phyloP scores from a whole-genome alignment of 352 stramenopile species.

The Pythium vanterpoolii region DNA sequence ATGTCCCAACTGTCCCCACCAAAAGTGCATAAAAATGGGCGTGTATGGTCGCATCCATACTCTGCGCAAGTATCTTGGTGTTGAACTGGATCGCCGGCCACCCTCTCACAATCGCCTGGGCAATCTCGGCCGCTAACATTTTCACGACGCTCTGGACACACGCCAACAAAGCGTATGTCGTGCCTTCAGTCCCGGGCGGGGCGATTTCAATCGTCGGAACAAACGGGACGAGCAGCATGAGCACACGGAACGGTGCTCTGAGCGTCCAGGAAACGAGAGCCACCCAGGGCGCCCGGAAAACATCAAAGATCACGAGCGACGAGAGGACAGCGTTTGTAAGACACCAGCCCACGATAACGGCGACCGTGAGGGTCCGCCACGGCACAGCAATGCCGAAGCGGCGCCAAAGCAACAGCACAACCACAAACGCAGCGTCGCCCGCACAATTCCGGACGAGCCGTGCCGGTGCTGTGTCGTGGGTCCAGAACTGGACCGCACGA shows the following conservation, averaged over 20 bases:
- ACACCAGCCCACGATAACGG: constrained; percentile 3
- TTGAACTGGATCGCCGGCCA: constrained; percentile 11
- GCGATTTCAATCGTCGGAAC: constrained; percentile 45
- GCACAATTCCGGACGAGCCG: constrained; percentile 21
- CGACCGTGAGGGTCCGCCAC: constrained; percentile 24
- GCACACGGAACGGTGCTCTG: constrained; percentile 21
- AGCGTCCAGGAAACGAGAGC: constrained; percentile 17
- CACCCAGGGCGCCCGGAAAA: constrained; percentile 28
- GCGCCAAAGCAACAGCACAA: constrained; percentile 25
- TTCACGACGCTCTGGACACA: constrained; percentile 34
- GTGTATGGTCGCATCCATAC: background rate
- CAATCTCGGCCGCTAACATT: constrained; percentile 29
- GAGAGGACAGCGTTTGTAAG: constrained; percentile 16
- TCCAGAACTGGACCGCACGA: constrained; percentile 27
- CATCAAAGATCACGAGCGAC: constrained; percentile 26
- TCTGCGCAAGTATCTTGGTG: background rate
- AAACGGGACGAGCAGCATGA: constrained; percentile 32
- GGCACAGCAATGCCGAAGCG: constrained; percentile 17
- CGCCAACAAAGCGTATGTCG: constrained; percentile 36
- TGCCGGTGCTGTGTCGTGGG: constrained; percentile 6
- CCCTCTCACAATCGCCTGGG: constrained; percentile 7
- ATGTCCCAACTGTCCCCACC: constrained; percentile 11
- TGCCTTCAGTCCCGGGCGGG: constrained; percentile 37
- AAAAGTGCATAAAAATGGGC: constrained; percentile 23
- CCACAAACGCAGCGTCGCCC: constrained; percentile 25